Evolutionary conservation across 768 basidiomycete genomes (phyloP), one percentile per base, ranked within the genome.

Genomic region (Termitomyces sp.): DNA sequence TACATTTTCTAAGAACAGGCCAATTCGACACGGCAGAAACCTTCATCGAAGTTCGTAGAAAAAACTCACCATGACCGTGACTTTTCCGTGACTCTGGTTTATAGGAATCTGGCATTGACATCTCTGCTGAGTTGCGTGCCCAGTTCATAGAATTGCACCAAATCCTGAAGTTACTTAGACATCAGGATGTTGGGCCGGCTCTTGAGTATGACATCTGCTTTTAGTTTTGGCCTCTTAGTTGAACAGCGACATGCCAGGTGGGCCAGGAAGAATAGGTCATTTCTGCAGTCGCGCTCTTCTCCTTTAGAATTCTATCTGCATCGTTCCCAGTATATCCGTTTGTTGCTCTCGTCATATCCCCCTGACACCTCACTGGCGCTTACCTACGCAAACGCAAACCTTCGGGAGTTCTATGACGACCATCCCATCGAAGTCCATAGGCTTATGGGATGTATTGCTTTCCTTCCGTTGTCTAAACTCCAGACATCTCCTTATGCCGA

Each of bases 281-380:
- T 91, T 66, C 77, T 97, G 12, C 75, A 75, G 46, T 71, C 77
- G 5, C 85, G 87, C 33, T 81, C 82, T 9, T 96, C 94, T 1
- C 80, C 91, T 0, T 80, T 99, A 11, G 91, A 94, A 63, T 99
- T 96, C 67, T 76, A 87, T 66, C 81, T 98, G 28, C 92, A 98
- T 63, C 89, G 92, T 28, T 94, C 92, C 10, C 87, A 94, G 68
- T 98, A 91, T 68, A 80, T 97, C 53, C 85, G 85, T 3, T 75
- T 96, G 10, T 78, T 95, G 19, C 75, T 89, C 48, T 75, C 82
- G 31, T 78, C 81, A 10, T 76, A 83, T 59, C 81, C 85, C 6
- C 78, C 83, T 28, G 72, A 86, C 63, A 75, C 79, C 33, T 57
- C 73, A 3, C 73, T 76, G 12, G 91, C 92, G 2, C 76, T 97